Evolutionary conservation across 2,329 filamentous ascomycete genomes (phyloP), one percentile per base, ranked within the genome.

Genomic region (Cercospora berteroae): DNA sequence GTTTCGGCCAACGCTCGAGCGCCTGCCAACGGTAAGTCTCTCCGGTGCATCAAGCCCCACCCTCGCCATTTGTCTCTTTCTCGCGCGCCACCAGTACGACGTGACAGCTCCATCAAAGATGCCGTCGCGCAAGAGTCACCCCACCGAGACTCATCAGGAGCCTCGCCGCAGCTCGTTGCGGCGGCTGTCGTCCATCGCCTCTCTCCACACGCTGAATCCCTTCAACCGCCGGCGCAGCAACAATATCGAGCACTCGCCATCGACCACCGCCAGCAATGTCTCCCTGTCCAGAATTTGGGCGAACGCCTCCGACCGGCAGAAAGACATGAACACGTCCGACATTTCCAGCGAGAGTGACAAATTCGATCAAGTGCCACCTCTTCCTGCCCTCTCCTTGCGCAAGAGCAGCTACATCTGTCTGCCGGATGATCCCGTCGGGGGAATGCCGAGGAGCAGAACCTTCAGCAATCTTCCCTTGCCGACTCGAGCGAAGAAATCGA

Each of bases 401-500:
- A 70, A 72, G n/a, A 73, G 73, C 69, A 77, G 74, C 62, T 78
- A 78, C 68, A 70, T 77, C 36, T 73, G 75, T 44, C 64, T 77
- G 20, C 73, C 74, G 6, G 74, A 78, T 60, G 74, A 78, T 52
- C 73, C 77, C 12, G 71, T 74, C 58, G 74, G 73, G 3, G 74
- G 74, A 13, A 74, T 79, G 71, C 76, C 77, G 29, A 71, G 75
- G 56, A 78, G 77, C 67, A 70, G 74, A 27, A 79, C 77, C 7
- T 77, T 79, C 64, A 78, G 77, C 68, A 78, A 78, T 61, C 69
- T 79, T 18, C 74, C 76, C 5, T 48, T 77, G n/a, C 75, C 76
- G 1, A 70, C 70, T 10, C 69, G 71, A 58, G 66, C 67, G 12
- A 70, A 70, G 65, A 71, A 72, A 66, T 66, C 67, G n/a, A 63